A percentile compares a stretch with the other conserved stretches of the same genome.
These are phyloP conservation scores for Letharia lupina DNA, from an alignment of 495 filamentous ascomycete species.

Conservation along the genomic window DNA sequence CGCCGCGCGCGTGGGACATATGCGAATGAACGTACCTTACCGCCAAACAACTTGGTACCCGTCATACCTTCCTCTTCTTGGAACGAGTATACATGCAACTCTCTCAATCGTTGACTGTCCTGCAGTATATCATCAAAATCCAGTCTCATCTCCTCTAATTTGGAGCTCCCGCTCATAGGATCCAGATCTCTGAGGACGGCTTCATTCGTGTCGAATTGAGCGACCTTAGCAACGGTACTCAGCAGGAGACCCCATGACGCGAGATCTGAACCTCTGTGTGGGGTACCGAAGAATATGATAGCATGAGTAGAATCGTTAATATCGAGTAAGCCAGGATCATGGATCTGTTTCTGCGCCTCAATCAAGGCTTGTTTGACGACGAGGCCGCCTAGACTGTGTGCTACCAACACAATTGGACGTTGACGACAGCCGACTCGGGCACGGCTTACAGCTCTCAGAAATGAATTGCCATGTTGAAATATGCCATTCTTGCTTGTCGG, in stretches of 20 bases:
- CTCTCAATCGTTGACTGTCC: neutral
- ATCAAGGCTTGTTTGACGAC: too few species aligned
- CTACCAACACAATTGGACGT: too few species aligned
- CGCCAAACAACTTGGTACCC: neutral
- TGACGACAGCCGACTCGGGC: too few species aligned
- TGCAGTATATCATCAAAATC: conserved; percentile 14
- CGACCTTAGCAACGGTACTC: conserved; percentile 5
- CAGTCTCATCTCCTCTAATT: conserved; percentile 5
- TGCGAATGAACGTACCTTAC: neutral
- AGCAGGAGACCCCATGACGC: conserved; percentile 13
- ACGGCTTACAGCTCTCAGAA: too few species aligned
- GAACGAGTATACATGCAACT: conserved; percentile 14
- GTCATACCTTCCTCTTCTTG: conserved; percentile 15
- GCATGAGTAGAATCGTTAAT: too few species aligned
- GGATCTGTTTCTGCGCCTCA: too few species aligned
- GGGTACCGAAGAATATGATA: conserved; percentile 13
- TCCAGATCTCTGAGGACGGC: conserved; percentile 6
- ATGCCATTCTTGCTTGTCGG: too few species aligned
- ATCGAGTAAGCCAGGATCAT: too few species aligned
- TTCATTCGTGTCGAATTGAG: conserved; percentile 13
- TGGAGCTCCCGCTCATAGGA: neutral
- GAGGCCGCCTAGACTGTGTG: too few species aligned
- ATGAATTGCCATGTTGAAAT: too few species aligned
- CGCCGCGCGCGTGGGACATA: neutral
- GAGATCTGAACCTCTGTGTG: conserved; percentile 12